A percentile compares a stretch with the other conserved stretches of the same genome.
Evolutionary conservation across 306 rosid species (phyloP).

Genomic region (Albizia julibrissin): DNA sequence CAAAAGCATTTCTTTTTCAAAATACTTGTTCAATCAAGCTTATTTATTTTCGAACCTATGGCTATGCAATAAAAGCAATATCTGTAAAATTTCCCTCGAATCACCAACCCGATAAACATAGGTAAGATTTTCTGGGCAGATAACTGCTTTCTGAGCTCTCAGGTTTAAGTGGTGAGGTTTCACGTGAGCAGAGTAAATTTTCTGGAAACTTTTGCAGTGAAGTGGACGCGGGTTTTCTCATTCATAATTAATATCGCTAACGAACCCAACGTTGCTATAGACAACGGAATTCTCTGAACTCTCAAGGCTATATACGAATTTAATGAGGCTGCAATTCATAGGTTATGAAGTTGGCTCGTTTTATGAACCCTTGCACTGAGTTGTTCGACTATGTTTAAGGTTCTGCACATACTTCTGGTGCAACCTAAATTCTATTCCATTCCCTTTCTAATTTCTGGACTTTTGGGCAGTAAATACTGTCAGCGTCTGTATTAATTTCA

Average conservation of each 20-base stretch:
- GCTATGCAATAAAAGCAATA: not conserved
- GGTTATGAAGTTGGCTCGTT: slow-evolving; percentile 24
- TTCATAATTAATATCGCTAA: slow-evolving; percentile 11
- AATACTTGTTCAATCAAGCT: not conserved
- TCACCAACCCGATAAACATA: not conserved
- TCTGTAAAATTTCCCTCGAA: not conserved
- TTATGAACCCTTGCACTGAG: slow-evolving; percentile 25
- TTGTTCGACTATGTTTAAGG: not conserved
- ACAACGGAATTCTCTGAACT: not conserved
- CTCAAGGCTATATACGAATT: slow-evolving; percentile 10
- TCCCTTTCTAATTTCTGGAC: slow-evolving; percentile 9
- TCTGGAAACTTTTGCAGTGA: not conserved
- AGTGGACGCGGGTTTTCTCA: not conserved
- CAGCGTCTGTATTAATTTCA: slow-evolving; percentile 33
- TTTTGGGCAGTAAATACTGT: slow-evolving; percentile 18
- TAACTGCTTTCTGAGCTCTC: not conserved
- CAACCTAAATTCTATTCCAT: slow-evolving; percentile 18
- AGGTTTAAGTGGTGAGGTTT: slow-evolving; percentile 20
- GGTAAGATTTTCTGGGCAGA: not conserved
- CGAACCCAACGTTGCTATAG: not conserved
- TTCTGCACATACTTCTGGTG: slow-evolving; percentile 22
- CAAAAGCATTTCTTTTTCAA: not conserved
- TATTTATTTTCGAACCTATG: not conserved
- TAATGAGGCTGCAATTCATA: slow-evolving; percentile 27
- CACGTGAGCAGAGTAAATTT: slow-evolving; percentile 43